Evolutionary conservation across 345 rosid species (phyloP).

Genomic region (Laguncularia racemosa): DNA sequence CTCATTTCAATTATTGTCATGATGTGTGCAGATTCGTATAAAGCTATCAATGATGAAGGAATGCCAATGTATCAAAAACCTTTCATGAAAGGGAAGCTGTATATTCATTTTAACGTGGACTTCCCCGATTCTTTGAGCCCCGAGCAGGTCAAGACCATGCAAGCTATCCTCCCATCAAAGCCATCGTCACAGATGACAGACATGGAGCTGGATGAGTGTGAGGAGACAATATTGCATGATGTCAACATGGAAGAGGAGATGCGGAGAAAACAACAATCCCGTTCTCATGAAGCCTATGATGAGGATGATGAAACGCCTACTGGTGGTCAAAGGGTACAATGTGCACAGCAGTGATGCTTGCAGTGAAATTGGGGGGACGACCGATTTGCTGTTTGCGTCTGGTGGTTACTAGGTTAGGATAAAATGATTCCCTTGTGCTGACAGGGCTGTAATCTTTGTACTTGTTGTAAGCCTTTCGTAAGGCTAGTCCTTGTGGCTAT

Average conservation of each 20-base stretch:
- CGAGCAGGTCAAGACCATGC: slow-evolving; percentile 67
- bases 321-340: slow-evolving; percentile 59
- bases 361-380: no score
- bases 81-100: slow-evolving; percentile 89
- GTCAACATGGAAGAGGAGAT: slow-evolving; percentile 87
- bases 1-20: not conserved
- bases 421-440: no score
- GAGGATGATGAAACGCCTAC: slow-evolving; percentile 50
- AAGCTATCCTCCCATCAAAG: slow-evolving; percentile 51
- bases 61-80: slow-evolving; percentile 75
- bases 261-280: slow-evolving; percentile 62
- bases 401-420: no score
- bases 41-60: slow-evolving; percentile 86
- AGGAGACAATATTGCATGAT: slow-evolving; percentile 83
- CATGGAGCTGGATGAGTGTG: slow-evolving; percentile 84
- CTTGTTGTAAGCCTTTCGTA: no score
- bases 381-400: no score
- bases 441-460: no score
- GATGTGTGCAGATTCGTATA: slow-evolving; percentile 46
- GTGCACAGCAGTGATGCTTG: slow-evolving; percentile 58
- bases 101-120: slow-evolving; percentile 78
- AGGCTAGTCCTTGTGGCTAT: no score
- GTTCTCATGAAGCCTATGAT: slow-evolving; percentile 40
- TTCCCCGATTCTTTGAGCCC: slow-evolving; percentile 71
- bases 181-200: slow-evolving; percentile 38